Base-by-base conservation (phyloP, 441 rosid genomes). In the Arabidopsis lyrata region DNA sequence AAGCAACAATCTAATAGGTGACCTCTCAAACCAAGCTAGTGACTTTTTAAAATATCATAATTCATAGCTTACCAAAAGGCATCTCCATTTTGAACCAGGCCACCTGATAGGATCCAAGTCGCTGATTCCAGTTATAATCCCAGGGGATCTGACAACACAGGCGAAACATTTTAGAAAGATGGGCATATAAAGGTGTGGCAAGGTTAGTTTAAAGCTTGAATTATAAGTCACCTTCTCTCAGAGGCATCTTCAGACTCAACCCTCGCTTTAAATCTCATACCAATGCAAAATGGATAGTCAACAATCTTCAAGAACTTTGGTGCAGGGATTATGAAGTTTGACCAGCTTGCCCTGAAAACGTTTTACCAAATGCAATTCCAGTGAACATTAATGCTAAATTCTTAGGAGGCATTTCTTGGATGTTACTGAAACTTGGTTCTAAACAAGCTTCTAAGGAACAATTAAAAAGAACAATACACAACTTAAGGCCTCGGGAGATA, bases 21-120 rank as follows among this genome's bases (percentile, higher is more conserved):
- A 35, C n/a, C 42, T 62, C n/a, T 41, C 4, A 48, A 64, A 75
- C 36, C 52, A 75, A 9, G 13, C 9, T 2, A 57, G 24, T 13
- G 49, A 47, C 49, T 24, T 35, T 32, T 35, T 38, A 13, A 5
- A 57, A 34, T 8, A 67, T 34, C 22, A 61, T 9, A 75, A 15
- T 10, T 41, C 5, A 29, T 38, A 50, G 55, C 83, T 66, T 89
- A 95, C 98, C 94, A 71, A 35, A 53, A 95, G 89, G 81, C 97
- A 88, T 85, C 92, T 86, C 99, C 99, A 95, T 80, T 92, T 95
- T 8, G 99, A 95, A 70, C 88, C 86, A 68, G 95, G 90, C 99
- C 99, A 95, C 80, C 97, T 81, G 66, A 78, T 70, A 63, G 98
- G 97, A 82, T 95, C 99, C 45, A 86, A 61, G 59, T 95, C 98